phyloP scores from a whole-genome alignment of 2,329 filamentous ascomycete species.

The Ceratocystis huliohia region DNA sequence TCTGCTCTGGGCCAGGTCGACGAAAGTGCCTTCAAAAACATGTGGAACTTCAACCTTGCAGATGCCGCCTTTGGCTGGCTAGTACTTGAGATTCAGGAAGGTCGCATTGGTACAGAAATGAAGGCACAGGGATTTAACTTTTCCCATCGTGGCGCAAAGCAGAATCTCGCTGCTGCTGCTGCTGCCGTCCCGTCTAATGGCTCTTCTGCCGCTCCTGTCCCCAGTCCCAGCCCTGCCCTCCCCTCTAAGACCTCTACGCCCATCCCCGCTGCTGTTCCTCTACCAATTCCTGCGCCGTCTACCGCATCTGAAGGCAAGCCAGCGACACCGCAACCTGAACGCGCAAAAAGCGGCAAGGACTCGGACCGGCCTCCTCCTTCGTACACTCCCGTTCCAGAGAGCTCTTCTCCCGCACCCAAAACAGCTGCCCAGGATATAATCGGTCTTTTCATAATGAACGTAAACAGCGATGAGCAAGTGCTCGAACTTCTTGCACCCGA shows the following conservation, averaged over 20 bases:
- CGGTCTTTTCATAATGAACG: constrained; percentile 81
- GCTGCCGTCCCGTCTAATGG: constrained; percentile 25
- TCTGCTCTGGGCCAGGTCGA: constrained; percentile 76
- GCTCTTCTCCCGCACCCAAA: constrained; percentile 45
- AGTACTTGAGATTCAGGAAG: constrained; percentile 87
- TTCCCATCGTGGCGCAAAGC: constrained; percentile 82
- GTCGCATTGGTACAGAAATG: constrained; percentile 96
- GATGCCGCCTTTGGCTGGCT: constrained; percentile 96
- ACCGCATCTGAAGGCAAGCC: constrained; percentile 32
- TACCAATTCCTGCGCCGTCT: constrained; percentile 31
- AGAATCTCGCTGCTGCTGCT: constrained; percentile 33
- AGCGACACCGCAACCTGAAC: constrained; percentile 39
- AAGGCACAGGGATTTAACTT: constrained; percentile 98
- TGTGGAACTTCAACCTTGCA: constrained; percentile 99
- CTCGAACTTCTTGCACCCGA: constrained; percentile 72
- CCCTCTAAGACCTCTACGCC: constrained; percentile 27
- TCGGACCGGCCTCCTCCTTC: constrained; percentile 41
- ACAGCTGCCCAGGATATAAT: constrained; percentile 53
- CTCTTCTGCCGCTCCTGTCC: constrained; percentile 21
- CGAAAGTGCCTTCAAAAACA: constrained; percentile 99
- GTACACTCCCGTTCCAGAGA: constrained; percentile 36
- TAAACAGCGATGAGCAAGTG: constrained; percentile 70
- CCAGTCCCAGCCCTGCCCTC: constrained; percentile 26
- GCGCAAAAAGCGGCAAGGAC: constrained; percentile 37
- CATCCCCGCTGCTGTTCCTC: constrained; percentile 23